Evolutionary conservation across 192 early-diverging fungal species (phyloP), one percentile per base, ranked within the genome.

Genomic region (Backusella westeae): DNA sequence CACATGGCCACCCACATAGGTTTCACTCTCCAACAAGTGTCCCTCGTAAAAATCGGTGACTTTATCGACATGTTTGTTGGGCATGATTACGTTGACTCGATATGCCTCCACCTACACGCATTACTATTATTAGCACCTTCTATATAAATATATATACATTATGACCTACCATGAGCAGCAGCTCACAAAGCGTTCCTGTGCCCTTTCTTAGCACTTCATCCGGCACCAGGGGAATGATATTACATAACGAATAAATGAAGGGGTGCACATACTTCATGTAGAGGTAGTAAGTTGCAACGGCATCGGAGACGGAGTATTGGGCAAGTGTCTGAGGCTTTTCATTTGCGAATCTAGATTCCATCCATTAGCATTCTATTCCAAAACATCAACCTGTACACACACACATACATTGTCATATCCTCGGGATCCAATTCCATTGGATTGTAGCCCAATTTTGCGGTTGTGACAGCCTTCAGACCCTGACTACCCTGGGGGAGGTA

Each of bases 231-330:
- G 98, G 98, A 78, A 99, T 98, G 78, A 99, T 97, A 77, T 97
- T 99, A 86, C 98, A 98, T 26, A 99, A 89, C n/a, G 98, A 99
- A 77, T 98, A 99, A 49, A 97, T 96, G 77, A 99, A 99, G 34
- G 97, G 97, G 81, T 99, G 93, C 34, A 99, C 96, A 82, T 99
- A 98, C 83, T 98, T 98, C 96, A 98, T 99, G 78, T 98, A 99
- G 9, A 99, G 83, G 70, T 99, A 99, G 81, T 98, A 99, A 0
- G 98, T 99, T 0, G 98, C 98, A 9, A 99, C 98, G 0, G 98
- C 98, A 85, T 99, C 98, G 32, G 98, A 99, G 38, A 99, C 98
- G 9, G 97, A 98, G 81, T 99, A 99, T 78, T 98, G 96, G 4
- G 98, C 95, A 67, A 99, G 85, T 8, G 86, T 92, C 78, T 98